phyloP scores from a whole-genome alignment of 1,284 basidiomycete species.

The Fistulinella cinereoalba region DNA sequence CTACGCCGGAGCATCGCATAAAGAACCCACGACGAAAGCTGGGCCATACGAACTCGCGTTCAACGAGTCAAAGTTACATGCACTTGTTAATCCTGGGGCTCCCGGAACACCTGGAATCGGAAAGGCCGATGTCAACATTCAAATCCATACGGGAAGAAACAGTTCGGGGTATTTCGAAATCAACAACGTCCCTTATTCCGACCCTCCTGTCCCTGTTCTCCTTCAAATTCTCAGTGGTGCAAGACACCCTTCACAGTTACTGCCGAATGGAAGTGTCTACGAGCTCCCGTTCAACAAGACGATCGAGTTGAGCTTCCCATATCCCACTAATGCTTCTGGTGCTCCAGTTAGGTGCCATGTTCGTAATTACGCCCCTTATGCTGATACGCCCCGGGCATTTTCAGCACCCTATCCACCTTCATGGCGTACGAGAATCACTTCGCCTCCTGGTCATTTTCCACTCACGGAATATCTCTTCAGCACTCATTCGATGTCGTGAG shows the following conservation, averaged over 20 bases:
- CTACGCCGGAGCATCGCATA: conserved; percentile 42
- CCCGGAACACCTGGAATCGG: conserved; percentile 22
- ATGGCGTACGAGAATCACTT: background rate
- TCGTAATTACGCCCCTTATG: background rate
- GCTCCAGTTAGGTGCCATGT: conserved; percentile 30
- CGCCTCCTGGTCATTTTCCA: background rate
- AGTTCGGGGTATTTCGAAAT: background rate
- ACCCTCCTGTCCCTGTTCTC: background rate
- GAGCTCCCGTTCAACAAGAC: conserved; percentile 25
- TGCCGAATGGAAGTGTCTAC: conserved; percentile 26
- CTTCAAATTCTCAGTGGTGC: conserved; percentile 18
- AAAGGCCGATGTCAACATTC: conserved; percentile 23
- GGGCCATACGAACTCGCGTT: conserved; percentile 25
- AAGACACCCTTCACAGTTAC: conserved; percentile 13
- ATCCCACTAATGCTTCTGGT: conserved; percentile 16
- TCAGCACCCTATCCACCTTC: background rate
- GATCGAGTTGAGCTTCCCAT: conserved; percentile 32
- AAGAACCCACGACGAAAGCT: conserved; percentile 39
- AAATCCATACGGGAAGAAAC: conserved; percentile 10
- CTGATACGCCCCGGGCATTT: background rate
- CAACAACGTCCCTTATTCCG: background rate
- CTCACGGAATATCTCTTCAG: background rate
- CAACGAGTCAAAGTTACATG: conserved; percentile 30
- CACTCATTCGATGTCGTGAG: conserved; percentile 15
- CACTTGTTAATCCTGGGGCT: conserved; percentile 30